Base-by-base conservation (phyloP, 1,139 yeast genomes). In the Eremothecium sinecaudum region DNA sequence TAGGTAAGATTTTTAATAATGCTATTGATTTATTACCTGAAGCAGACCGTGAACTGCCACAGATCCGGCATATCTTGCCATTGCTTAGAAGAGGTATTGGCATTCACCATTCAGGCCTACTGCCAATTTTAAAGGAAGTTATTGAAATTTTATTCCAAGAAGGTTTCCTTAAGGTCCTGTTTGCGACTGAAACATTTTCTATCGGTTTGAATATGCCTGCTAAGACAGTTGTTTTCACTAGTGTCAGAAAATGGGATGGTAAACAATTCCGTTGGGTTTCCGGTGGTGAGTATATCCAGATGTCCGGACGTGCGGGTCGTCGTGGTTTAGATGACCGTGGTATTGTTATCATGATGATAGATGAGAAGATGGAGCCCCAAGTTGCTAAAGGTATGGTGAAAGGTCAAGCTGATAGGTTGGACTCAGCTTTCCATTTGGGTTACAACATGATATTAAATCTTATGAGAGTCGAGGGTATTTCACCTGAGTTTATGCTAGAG, bases 281-380 rank as follows among this genome's bases (percentile, higher is more conserved):
- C 37, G 97, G 97, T 40, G 99, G 98, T 64, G 99, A 92, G 62
- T 92, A 90, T 61, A 92, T 90, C 50, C 99, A 92, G 64, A 90
- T 90, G 99, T 83, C 96, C 27, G 99, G 99, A 44, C 79, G 99
- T 64, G 99, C 99, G 12, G 99, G 99, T 51, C 87, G 99, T 69
- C 82, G 99, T 71, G 98, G 99, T 51, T 71, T 92, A 46, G 99
- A 92, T 69, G 96, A 90, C 56, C 79, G 97, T 56, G 99, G 99
- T 63, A 87, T 90, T 58, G 98, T 92, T 36, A 90, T 92, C 50
- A 81, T 92, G 82, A 92, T 92, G 98, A 86, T 90, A 59, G 97
- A 90, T 58, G 97, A 90, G 57, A 90, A 87, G 55, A 92, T 92
- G 98, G 98, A 92, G 59, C 98, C 98, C 4, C 93, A 86, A 50